Evolutionary conservation across 805 yeast genomes (phyloP), one percentile per base, ranked within the genome.

Genomic region (Metschnikowia gruessii): DNA sequence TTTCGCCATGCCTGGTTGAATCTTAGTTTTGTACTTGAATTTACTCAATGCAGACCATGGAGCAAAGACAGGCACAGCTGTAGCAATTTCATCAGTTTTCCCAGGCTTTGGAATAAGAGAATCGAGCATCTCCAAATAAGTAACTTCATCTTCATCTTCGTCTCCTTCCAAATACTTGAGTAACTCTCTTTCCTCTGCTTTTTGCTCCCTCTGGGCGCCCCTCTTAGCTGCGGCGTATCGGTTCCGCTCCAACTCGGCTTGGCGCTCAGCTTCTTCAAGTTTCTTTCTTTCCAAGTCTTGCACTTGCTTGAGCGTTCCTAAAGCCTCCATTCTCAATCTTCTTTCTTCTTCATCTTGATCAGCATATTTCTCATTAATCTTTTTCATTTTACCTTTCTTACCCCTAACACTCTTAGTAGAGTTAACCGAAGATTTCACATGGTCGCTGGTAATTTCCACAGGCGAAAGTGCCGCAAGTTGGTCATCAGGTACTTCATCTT

Each of bases 281-380:
- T 43, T 47, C 34, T 52, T 48, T 21, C 58, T 57, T 34, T 63
- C 58, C 35, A 45, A 51, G 31, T 51, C 59, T 41, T 76, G 70
- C 3, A 67, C 68, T 52, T 79, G 82, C 54, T 88, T 89, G 59
- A 87, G 70, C 0, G 96, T 87, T 3, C 98, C 98, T 35, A 92
- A 68, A 1, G 85, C 87, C 48, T 85, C 81, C 86, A 92, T 81
- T 53, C 95, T 76, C 46, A 84, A 57, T 38, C 66, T 58, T 46
- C 90, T 77, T 57, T 92, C 98, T 46, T 87, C 94, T 43, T 88
- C 97, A 62, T 92, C 98, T 66, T 92, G 98, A 49, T 85, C 90
- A 3, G 83, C 88, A 59, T 92, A 92, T 60, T 91, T 92, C 50
- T 79, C 75, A 34, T 84, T 84, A 46, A 89, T 86, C 60, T 87